Base-by-base conservation (phyloP, 768 basidiomycete genomes). In the Podaxis mareebaensis region DNA sequence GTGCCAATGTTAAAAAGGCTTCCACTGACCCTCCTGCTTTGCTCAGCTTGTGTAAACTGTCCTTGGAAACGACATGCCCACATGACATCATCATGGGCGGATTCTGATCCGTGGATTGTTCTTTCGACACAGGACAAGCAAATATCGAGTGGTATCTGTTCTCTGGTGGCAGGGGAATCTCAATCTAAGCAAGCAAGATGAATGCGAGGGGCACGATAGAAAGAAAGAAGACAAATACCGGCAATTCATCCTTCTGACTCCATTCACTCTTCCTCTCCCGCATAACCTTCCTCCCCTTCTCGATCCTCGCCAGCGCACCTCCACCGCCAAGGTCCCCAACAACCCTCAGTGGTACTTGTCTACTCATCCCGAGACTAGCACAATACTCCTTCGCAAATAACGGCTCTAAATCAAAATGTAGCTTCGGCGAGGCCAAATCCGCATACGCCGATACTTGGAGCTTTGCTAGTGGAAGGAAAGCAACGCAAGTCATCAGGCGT, bases 31-130 rank as follows among this genome's bases (percentile, higher is more conserved):
- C 76, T 69, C 88, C 90, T 33, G 89, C 83, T 77, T 96, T 98
- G 72, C 91, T 90, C 52, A 99, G 78, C 73, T 95, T 93, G 66
- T 87, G 86, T 66, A 99, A 77, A 73, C 93, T 96, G 70, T 98
- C 96, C 72, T 91, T 91, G 1, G 93, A 90, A 51, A 99, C 89
- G 40, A 97, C 95, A 75, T 99, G 97, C 2, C 96, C 97, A 72
- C 97, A 99, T 3, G 80, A 78, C 82, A 99, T 90, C 92, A 98
- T 96, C 94, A 97, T 97, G 0, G 97, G 96, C 8, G 95, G 97
- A 73, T 99, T 99, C 63, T 83, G 75, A 58, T 93, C 91, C 3
- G 93, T 96, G 24, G 95, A 89, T 76, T 97, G 96, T 70, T 99
- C 96, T 76, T 98, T 99, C 8, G 95, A 96, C 22, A 99, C 97